A percentile compares a stretch with the other conserved stretches of the same genome.
phyloP scores from a whole-genome alignment of 768 basidiomycete genomes.

The Lentinula guzmanii region DNA sequence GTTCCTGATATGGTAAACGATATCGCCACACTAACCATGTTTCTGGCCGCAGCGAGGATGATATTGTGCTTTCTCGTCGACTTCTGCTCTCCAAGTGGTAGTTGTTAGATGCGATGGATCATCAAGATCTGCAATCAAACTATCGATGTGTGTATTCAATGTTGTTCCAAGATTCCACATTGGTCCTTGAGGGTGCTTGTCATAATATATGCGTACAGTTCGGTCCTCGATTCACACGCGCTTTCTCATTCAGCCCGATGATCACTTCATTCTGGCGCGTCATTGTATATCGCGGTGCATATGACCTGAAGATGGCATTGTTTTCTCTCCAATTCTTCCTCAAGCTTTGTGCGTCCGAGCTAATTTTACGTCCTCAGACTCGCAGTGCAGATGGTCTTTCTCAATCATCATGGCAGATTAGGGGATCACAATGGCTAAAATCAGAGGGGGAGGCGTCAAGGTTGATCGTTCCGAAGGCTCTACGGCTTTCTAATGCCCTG shows the following conservation, averaged over 20 bases:
- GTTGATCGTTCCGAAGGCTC: neutral
- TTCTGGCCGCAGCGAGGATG: neutral
- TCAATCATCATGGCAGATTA: neutral
- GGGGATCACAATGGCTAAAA: neutral
- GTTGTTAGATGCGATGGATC: neutral
- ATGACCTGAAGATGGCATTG: neutral
- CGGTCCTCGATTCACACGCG: neutral
- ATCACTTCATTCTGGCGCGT: neutral
- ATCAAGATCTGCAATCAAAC: conserved; percentile 1
- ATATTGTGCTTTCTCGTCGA: neutral
- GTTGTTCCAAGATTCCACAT: too few species aligned
- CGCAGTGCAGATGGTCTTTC: neutral
- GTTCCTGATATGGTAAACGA: neutral
- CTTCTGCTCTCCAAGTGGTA: neutral
- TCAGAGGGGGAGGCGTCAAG: conserved; percentile 4
- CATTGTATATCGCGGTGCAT: neutral
- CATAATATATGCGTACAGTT: neutral
- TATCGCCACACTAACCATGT: neutral
- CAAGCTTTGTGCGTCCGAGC: neutral
- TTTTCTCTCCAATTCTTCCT: too few species aligned
- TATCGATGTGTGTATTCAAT: neutral
- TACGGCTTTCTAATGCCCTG: neutral
- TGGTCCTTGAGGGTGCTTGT: neutral
- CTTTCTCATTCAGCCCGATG: neutral
- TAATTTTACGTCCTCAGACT: neutral